phyloP scores from a whole-genome alignment of 2,329 filamentous ascomycete species.

The Fusarium chlamydosporum region DNA sequence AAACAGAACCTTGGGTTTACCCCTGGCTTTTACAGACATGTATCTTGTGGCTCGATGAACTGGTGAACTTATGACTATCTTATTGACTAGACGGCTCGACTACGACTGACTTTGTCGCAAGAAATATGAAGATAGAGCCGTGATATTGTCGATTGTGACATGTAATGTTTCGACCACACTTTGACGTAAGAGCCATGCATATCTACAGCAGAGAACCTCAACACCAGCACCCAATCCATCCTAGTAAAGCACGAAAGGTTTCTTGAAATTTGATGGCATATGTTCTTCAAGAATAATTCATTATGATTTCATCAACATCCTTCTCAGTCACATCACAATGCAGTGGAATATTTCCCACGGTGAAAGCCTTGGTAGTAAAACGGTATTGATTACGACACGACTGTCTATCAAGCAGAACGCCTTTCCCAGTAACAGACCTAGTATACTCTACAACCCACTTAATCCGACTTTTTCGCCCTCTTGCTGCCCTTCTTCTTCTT shows the following conservation, averaged over 20 bases:
- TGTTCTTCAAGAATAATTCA: too few species aligned
- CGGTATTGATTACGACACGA: slow-evolving; percentile 37
- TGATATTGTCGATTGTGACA: not conserved
- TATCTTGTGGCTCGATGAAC: too few species aligned
- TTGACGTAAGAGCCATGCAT: not conserved
- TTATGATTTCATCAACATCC: not conserved
- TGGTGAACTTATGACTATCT: not conserved
- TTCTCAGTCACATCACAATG: not conserved
- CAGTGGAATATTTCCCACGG: not conserved
- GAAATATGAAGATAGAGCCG: not conserved
- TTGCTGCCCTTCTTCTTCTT: slow-evolving; percentile 69
- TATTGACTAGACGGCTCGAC: too few species aligned
- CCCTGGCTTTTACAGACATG: not conserved
- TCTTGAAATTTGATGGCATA: too few species aligned
- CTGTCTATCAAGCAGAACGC: slow-evolving; percentile 47
- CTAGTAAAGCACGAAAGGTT: not conserved
- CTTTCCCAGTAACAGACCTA: slow-evolving; percentile 45
- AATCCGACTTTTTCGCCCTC: slow-evolving; percentile 57
- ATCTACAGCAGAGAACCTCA: not conserved
- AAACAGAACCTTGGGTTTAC: not conserved
- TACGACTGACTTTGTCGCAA: not conserved
- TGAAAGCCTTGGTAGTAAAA: slow-evolving; percentile 13
- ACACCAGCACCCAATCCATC: not conserved
- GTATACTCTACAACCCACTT: slow-evolving; percentile 41
- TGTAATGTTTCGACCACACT: not conserved